A percentile compares a stretch with the other conserved stretches of the same genome.
phyloP scores from a whole-genome alignment of 2,329 filamentous ascomycete genomes.

The Trichoderma lentiforme region DNA sequence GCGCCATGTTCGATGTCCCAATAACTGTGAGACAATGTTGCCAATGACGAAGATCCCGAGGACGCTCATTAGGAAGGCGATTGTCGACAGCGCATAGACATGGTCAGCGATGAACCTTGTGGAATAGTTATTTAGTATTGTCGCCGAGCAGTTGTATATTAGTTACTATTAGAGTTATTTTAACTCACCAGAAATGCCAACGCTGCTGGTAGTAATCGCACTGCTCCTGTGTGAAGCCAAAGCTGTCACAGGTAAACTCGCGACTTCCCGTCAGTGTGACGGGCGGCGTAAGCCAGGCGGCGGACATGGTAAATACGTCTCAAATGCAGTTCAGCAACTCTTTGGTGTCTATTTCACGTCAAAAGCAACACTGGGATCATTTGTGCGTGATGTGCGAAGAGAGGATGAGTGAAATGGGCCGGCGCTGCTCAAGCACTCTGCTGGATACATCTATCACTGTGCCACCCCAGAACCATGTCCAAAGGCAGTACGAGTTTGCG shows the following conservation, averaged over 20 bases:
- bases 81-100: not conserved
- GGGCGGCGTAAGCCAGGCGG: not conserved
- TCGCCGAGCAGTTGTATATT: fast-evolving
- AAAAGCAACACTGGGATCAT: not conserved
- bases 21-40: not conserved
- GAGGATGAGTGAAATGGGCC: not conserved
- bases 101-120: not conserved
- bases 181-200: not conserved
- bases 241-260: not conserved
- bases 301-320: not conserved
- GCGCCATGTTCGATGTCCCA: not conserved
- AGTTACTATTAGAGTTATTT: not conserved
- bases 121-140: not conserved
- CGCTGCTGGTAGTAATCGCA: not conserved
- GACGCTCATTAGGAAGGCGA: not conserved
- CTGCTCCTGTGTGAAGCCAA: not conserved
- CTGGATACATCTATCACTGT: not conserved
- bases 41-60: not conserved
- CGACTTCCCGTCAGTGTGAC: not conserved
- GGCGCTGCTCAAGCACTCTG: not conserved
- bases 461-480: not conserved
- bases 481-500: not conserved
- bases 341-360: not conserved
- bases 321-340: not conserved
- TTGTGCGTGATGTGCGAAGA: not conserved